Evolutionary conservation across 192 early-diverging fungal species (phyloP), one percentile per base, ranked within the genome.

Genomic region (Backusella macrospora): DNA sequence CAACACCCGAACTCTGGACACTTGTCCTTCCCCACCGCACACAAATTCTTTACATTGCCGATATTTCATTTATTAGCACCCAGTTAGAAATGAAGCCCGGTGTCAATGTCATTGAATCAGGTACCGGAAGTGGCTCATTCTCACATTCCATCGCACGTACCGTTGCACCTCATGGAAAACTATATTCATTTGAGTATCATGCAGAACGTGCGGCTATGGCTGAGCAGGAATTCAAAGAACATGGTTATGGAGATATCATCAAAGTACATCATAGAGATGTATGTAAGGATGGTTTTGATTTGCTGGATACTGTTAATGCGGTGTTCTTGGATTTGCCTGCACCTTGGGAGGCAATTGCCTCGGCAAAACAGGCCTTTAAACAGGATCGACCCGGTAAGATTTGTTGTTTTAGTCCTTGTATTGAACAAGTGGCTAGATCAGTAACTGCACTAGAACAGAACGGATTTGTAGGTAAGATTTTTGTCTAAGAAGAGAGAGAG

Each of bases 1-100:
- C 96, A 9, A 97, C 96, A 1, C 97, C 97, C 1, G 97, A 97
- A 74, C 88, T 99, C 29, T 99, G 97, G 97, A 99, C 97, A 0
- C 82, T 89, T 62, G 86, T 89, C 8, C 84, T 99, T 15, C 96
- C 96, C 13, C 97, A 99, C 75, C 88, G 97, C 47, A 99, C 97
- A 12, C 97, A 99, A 81, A 99, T 99, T 48, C 82, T 99, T 23
- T 99, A 99, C 74, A 79, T 92, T 65, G 91, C 96, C 18, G 97
- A 99, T 77, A 99, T 99, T 78, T 93, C 97, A 14, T 91, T 96
- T 52, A 92, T 99, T 23, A 91, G 90, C 14, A 77, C 87, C 40
- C 86, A 89, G 67, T 87, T 99, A 65, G 92, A 96, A 63, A 81
- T 98, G 71, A 89, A 85, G 69, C 96, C 96, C 5, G 96, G 97